A percentile compares a stretch with the other conserved stretches of the same genome.
phyloP scores from a whole-genome alignment of 306 rosid species.

The Notholithocarpus densiflorus region DNA sequence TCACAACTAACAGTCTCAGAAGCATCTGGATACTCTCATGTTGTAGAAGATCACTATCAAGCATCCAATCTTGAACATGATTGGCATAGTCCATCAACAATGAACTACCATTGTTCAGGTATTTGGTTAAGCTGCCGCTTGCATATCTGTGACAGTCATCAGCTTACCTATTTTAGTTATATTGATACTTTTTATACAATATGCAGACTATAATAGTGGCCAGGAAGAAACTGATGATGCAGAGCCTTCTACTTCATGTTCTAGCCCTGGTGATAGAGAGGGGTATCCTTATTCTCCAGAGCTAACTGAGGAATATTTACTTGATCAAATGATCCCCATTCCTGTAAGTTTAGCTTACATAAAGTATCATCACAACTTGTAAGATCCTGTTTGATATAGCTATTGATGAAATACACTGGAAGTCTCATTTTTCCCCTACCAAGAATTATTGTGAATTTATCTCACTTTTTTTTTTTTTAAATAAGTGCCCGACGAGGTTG shows the following conservation, averaged over 20 bases:
- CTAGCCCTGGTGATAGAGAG: slow-evolving; percentile 49
- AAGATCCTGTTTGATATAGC: slow-evolving; percentile 22
- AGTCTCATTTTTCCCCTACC: too few relatives aligned
- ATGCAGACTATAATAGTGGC: slow-evolving; percentile 38
- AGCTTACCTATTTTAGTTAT: slow-evolving; percentile 13
- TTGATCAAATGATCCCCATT: slow-evolving; percentile 60
- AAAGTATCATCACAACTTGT: background rate
- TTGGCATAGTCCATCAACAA: slow-evolving; percentile 52
- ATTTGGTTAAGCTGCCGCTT: slow-evolving; percentile 17
- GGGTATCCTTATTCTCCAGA: slow-evolving; percentile 32
- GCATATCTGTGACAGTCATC: background rate
- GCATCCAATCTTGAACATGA: slow-evolving; percentile 37
- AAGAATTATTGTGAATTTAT: slow-evolving; percentile 15
- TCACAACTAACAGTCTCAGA: slow-evolving; percentile 51
- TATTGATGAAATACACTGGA: slow-evolving; percentile 9
- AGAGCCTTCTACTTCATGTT: slow-evolving; percentile 55
- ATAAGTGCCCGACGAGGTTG: too few relatives aligned
- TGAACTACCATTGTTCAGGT: slow-evolving; percentile 56
- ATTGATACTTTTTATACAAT: slow-evolving; percentile 8
- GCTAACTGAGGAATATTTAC: slow-evolving; percentile 38
- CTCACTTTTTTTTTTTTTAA: background rate
- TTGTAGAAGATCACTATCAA: slow-evolving; percentile 44
- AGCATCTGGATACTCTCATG: slow-evolving; percentile 36
- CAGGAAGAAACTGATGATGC: slow-evolving; percentile 33
- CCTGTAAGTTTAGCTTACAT: slow-evolving; percentile 56